Base-by-base conservation (phyloP, 1,139 yeast genomes). In the Suhomyces chickasaworum region DNA sequence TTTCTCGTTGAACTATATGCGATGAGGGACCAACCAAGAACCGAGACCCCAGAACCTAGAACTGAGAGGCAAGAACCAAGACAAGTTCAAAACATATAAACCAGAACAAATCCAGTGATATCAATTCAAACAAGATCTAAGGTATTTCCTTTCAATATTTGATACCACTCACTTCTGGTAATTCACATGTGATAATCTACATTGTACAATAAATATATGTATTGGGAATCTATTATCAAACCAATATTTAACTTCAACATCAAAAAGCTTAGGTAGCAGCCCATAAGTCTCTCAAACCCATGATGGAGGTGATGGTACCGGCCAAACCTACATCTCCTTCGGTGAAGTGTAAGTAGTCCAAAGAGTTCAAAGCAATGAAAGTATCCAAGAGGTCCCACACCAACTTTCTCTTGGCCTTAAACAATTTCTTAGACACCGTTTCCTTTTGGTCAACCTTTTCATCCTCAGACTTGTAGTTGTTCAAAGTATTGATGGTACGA, bases 261-360 rank as follows among this genome's bases (percentile, higher is more conserved):
- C 16, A 6, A 10, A 10, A 17, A 13, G 18, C 33, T 27, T 27
- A 31, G 9, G 68, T 64, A 35, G 72, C 57, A 23, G 56, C 68
- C 93, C 93, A 91, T 54, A 86, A 69, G 57, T 88, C 90, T 61
- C 77, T 79, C 51, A 89, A 74, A 33, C 96, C 97, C 68, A 90
- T 73, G 47, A 84, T 51, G 36, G 96, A 86, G 27, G 97, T 89
- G 51, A 88, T 71, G 29, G 86, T 77, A 65, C 98, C 98, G 39
- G 95, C 91, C 53, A 85, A 71, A 42, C 96, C 97, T 46, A 89
- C 80, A 42, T 85, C 77, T 42, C 96, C 95, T 58, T 91, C 97
- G 63, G 85, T 83, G 57, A 79, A 73, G 59, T 76, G 75, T 58
- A 86, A 72, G 66, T 74, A 69, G 50, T 80, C 75, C 66, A 89